Percentiles rank a stretch among this genome's conserved stretches.
Conservation (phyloP, 2,329 filamentous ascomycete genomes). For the Clonostachys sp. region DNA sequence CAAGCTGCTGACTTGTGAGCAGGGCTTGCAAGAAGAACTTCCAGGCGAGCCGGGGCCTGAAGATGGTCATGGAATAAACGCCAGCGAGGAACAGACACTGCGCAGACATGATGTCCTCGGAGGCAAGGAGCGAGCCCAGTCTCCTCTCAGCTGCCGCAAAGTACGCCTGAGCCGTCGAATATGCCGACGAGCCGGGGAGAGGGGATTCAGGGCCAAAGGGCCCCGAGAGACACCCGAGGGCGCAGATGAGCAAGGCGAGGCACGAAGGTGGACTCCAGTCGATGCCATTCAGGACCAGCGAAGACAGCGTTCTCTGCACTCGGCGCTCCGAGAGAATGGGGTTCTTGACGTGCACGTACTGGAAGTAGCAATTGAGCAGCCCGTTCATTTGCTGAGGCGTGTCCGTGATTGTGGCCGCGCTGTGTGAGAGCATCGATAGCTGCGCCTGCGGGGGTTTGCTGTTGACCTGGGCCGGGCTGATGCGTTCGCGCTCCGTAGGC, state of each 20-base stretch:
- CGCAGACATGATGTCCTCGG: slow-evolving; percentile 34
- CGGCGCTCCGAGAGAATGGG: slow-evolving; percentile 41
- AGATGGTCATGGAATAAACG: slow-evolving; percentile 41
- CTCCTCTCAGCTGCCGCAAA: slow-evolving; percentile 44
- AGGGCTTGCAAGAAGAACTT: slow-evolving; percentile 45
- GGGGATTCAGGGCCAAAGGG: slow-evolving; percentile 31
- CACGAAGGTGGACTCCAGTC: slow-evolving; percentile 38
- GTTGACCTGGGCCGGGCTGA: too few relatives aligned
- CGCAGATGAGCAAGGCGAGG: slow-evolving; percentile 38
- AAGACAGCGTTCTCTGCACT: slow-evolving; percentile 28
- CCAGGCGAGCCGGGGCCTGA: slow-evolving; percentile 44
- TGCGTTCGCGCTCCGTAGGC: too few relatives aligned
- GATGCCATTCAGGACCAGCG: slow-evolving; percentile 34
- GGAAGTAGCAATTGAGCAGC: slow-evolving; percentile 40
- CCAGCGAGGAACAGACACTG: slow-evolving; percentile 47
- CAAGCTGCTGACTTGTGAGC: slow-evolving; percentile 17
- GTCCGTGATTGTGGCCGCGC: too few relatives aligned
- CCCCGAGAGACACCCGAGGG: slow-evolving; percentile 37
- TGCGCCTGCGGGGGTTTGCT: too few relatives aligned
- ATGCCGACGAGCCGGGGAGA: slow-evolving; percentile 25
- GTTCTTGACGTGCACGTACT: slow-evolving; percentile 44
- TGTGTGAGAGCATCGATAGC: too few relatives aligned
- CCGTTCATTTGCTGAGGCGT: slow-evolving; percentile 24
- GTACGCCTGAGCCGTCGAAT: slow-evolving; percentile 31
- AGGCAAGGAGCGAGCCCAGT: slow-evolving; percentile 35